Base-by-base conservation (phyloP, 805 yeast species). In the Myxozyma neotropica region DNA sequence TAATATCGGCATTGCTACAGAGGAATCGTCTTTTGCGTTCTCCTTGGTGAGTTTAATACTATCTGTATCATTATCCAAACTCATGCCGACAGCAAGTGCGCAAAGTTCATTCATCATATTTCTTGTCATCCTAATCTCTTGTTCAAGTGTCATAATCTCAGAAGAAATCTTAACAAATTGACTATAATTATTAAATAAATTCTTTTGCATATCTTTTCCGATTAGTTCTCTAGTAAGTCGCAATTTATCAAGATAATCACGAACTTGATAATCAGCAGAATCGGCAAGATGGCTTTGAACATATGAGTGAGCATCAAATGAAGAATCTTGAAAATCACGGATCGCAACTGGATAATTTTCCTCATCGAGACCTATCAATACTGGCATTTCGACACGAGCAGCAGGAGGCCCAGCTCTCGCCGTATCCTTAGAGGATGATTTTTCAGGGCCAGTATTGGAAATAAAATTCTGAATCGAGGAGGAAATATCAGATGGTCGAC, bases 121-220 rank as follows among this genome's bases (percentile, higher is more conserved):
- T 13, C 65, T 53, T 15, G 63, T 58, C 13, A 61, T 45, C 15
- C 64, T 15, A 29, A 59, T 53, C 36, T 62, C 66, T 29, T 54
- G 52, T 42, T 62, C 63, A 27, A 62, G 53, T 2, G 64, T 62
- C 36, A 40, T 27, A 15, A 62, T 59, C 47, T 62, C 66, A 6
- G 59, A 42, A n/a, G 66, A 59, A 13, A 62, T 62, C 39, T 55
- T 39, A 23, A 62, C 63, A 36, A 62, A 62, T 33, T 62, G 66
- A 17, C 52, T 39, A 50, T 62, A 62, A 44, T 46, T 62, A 53
- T 56, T 59, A 29, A 62, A 62, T 50, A 62, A 39, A 40, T 55
- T 62, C 26, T 56, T 45, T 35, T 62, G 60, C 64, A 60, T 62
- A 46, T 62, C 66, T 47, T 59, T 59, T 10, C 53, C 48, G 24